phyloP scores from a whole-genome alignment of 192 early-diverging fungal genomes.

The Oehlia diaphana region DNA sequence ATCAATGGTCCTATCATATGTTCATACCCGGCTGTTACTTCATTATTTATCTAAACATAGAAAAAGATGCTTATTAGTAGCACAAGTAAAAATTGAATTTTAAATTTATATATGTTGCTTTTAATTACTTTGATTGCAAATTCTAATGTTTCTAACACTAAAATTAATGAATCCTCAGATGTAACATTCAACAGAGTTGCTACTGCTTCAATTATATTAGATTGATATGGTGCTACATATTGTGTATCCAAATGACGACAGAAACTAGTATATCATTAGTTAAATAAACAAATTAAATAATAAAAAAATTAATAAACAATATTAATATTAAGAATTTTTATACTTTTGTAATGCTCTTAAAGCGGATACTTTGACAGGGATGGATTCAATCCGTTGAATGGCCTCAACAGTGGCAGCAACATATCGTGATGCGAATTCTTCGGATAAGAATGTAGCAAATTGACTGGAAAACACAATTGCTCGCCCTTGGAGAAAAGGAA shows the following conservation, averaged over 20 bases:
- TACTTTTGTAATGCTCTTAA: constrained; percentile 69
- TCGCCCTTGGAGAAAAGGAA: constrained; percentile 87
- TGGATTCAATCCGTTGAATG: constrained; percentile 50
- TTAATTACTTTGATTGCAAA: constrained; percentile 57
- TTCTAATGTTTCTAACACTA: constrained; percentile 68
- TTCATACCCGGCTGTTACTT: constrained; percentile 74
- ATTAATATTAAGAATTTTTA: constrained; percentile 16
- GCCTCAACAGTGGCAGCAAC: constrained; percentile 76
- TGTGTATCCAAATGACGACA: constrained; percentile 53
- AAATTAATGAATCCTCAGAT: constrained; percentile 65
- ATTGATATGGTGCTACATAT: constrained; percentile 55
- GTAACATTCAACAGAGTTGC: constrained; percentile 55
- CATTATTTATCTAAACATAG: constrained; percentile 58
- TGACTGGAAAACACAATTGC: constrained; percentile 85
- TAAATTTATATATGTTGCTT: neutral
- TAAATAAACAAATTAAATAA: neutral
- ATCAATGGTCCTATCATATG: constrained; percentile 68
- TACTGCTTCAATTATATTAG: constrained; percentile 61
- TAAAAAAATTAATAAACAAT: neutral
- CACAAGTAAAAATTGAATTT: neutral
- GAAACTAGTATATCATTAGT: constrained; percentile 34
- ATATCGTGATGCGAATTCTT: constrained; percentile 67
- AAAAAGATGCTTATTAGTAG: neutral
- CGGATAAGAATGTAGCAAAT: constrained; percentile 72
- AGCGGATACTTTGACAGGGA: constrained; percentile 70